Base-by-base conservation (phyloP, 1,284 basidiomycete genomes). In the Boletus mariae region DNA sequence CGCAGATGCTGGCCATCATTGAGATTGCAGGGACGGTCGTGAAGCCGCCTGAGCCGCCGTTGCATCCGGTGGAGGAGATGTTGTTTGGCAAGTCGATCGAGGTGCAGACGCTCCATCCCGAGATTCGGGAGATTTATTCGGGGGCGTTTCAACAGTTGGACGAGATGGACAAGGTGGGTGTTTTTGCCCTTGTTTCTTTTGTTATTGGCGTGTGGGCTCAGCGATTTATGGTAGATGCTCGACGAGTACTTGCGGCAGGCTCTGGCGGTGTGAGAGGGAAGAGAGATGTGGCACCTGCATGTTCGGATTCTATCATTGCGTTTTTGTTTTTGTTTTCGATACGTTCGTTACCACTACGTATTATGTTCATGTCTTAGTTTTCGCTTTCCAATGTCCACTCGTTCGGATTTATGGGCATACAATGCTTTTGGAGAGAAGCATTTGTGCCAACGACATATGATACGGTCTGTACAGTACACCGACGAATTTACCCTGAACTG, bases 1-100 rank as follows among this genome's bases (percentile, higher is more conserved):
- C 82, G 12, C 78, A 84, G 51, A 91, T 95, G 86, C 79, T 94
- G 76, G 84, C 89, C 10, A 77, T 94, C 46, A 92, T 95, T 54
- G 83, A 91, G 62, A 79, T 82, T 35, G 78, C 80, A 32, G 85
- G 83, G 32, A 57, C 48, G 34, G 53, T 65, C 11, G 25, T 45
- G 4, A 67, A 45, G 34, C 44, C 46, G 6, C 44, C 55, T 17
- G 66, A 67, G 29, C 34, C 53, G 31, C 73, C 74, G 38, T 61
- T 80, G 54, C 80, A 88, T 58, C 77, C 82, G 11, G 83, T 90
- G 17, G 87, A 92, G 53, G 83, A 83, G 57, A 63, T 87, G 64
- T 64, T 92, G 51, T 92, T 93, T 65, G 90, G 91, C 12, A 70
- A 75, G 42, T 75, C 75, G n/a, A 52, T 89, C 40, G 77, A 89